phyloP scores from a whole-genome alignment of 257 asterid species.

The Vinca minor region DNA sequence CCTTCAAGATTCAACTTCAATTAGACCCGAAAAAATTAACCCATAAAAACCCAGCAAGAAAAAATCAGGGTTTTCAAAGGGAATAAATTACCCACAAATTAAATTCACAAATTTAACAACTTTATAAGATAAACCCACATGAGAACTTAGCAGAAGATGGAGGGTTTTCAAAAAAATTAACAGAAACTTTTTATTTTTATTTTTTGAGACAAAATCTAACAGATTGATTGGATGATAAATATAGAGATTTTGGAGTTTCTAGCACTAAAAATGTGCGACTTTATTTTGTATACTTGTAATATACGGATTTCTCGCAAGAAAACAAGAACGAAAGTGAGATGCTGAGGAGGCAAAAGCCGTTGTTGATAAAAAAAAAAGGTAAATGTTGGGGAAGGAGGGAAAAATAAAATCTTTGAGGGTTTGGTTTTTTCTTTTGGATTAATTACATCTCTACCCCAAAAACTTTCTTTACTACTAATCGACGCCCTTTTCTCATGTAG shows the following conservation, averaged over 20 bases:
- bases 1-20: conserved; percentile 1
- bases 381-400: conserved; percentile 15
- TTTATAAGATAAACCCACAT: conserved; percentile 15
- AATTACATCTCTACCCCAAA: conserved; percentile 1
- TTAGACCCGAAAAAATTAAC: no score
- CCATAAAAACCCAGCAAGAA: background rate
- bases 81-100: conserved; percentile 11
- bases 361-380: conserved; percentile 6
- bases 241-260: background rate
- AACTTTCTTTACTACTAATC: no score
- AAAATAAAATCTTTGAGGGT: conserved; percentile 19
- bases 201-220: background rate
- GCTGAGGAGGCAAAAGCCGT: conserved; percentile 18
- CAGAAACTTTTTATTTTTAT: no score
- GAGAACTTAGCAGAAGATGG: conserved; percentile 17
- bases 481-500: no score
- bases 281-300: background rate
- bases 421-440: conserved; percentile 10
- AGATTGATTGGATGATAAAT: conserved; percentile 1
- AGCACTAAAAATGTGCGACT: no score
- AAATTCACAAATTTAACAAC: background rate
- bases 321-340: conserved; percentile 7
- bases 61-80: conserved; percentile 7
- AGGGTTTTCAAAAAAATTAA: conserved; percentile 3
- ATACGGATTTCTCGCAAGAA: background rate